phyloP scores from a whole-genome alignment of 2,329 filamentous ascomycete genomes.

The Fusarium denticulatum region DNA sequence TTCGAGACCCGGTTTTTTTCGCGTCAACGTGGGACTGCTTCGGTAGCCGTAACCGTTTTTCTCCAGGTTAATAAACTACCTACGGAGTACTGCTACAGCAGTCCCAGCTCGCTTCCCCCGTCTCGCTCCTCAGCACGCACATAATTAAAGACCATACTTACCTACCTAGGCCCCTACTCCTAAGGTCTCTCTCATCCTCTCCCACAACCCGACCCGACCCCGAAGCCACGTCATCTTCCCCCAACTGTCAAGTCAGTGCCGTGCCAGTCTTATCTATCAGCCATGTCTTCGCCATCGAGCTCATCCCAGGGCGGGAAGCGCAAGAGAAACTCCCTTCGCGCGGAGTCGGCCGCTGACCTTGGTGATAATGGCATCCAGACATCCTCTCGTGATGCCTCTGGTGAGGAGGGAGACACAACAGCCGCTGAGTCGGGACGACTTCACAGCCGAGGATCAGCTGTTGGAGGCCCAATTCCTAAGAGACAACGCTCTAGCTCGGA shows the following conservation, averaged over 20 bases:
- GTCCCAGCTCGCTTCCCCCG: conserved; percentile 5
- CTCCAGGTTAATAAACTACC: conserved; percentile 26
- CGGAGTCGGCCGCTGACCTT: conserved; percentile 55
- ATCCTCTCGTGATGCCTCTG: conserved; percentile 84
- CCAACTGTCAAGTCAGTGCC: neutral
- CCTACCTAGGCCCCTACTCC: conserved; percentile 3
- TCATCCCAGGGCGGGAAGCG: conserved; percentile 74
- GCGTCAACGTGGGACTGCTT: conserved; percentile 38
- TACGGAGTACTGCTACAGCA: neutral
- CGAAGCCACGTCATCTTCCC: conserved; percentile 33
- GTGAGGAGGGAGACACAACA: conserved; percentile 81
- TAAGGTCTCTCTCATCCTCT: conserved; percentile 3
- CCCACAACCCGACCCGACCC: conserved; percentile 29
- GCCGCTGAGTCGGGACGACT: conserved; percentile 68
- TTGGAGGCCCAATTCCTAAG: conserved; percentile 73
- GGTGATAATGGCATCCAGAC: conserved; percentile 69
- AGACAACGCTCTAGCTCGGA: conserved; percentile 77
- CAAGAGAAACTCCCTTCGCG: conserved; percentile 74
- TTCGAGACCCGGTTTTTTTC: conserved; percentile 33
- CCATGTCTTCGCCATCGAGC: conserved; percentile 54
- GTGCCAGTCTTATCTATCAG: conserved; percentile 5
- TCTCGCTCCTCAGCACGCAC: conserved; percentile 12
- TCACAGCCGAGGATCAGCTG: conserved; percentile 67
- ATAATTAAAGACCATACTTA: conserved; percentile 7
- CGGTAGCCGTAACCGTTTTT: conserved; percentile 34